phyloP scores from a whole-genome alignment of 148 eudicot genomes.

The Rhododendron ferrugineum region DNA sequence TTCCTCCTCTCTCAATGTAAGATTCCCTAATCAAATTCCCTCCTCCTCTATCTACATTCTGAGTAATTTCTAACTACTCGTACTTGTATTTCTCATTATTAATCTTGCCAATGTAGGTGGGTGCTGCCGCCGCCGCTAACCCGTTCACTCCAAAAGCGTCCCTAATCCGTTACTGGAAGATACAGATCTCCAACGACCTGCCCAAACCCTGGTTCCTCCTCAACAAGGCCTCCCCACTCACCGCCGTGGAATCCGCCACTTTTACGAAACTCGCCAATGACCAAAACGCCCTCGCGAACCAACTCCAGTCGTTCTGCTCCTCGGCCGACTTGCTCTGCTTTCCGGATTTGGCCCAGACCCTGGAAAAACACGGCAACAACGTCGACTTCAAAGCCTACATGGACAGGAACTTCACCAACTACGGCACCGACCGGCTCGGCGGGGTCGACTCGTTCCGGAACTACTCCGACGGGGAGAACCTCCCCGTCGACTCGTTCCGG shows the following conservation, averaged over 20 bases:
- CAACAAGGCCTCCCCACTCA: constrained; percentile 35
- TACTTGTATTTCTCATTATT: neutral
- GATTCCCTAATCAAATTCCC: neutral
- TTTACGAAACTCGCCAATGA: constrained; percentile 36
- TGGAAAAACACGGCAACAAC: constrained; percentile 18
- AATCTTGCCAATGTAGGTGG: constrained; percentile 21
- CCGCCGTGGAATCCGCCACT: constrained; percentile 33
- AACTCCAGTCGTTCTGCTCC: constrained; percentile 32
- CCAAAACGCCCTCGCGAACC: constrained; percentile 27
- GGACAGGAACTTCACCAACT: constrained; percentile 44
- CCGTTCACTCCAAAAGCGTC: constrained; percentile 43
- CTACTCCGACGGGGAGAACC: constrained; percentile 29
- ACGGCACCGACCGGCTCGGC: constrained; percentile 36
- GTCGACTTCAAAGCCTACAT: constrained; percentile 23
- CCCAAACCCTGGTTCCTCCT: constrained; percentile 42
- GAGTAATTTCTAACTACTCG: neutral
- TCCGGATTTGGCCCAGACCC: constrained; percentile 22
- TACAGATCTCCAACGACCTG: constrained; percentile 40
- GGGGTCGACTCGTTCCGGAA: constrained; percentile 35
- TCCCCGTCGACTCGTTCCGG: constrained; percentile 34
- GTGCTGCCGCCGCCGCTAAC: neutral
- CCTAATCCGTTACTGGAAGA: constrained; percentile 54
- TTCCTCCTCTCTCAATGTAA: neutral
- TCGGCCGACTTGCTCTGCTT: constrained; percentile 41
- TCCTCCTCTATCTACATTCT: neutral